Evolutionary conservation across 305 asterid genomes (phyloP), one percentile per base, ranked within the genome.

Genomic region (Lippia alba): DNA sequence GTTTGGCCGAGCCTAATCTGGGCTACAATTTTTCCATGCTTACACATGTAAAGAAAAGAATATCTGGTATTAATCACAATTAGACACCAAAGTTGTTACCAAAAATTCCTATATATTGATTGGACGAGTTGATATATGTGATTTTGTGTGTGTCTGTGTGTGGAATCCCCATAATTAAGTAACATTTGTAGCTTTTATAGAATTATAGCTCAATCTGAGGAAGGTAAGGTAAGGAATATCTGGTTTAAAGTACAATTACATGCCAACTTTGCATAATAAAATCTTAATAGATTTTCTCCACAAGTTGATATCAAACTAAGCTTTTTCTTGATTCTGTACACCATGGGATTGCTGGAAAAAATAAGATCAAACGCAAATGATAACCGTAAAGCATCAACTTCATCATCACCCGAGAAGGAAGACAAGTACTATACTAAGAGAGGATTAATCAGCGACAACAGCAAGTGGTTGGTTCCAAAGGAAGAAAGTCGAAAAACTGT

Each of bases 401-500:
- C 84, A 41, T 74, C 82, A 3, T 86, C 91, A 5, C 86, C 89
- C 0, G 91, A 84, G 83, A 86, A 86, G 74, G 91, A 86, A 78
- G 91, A 86, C 59, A 78, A 89, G 73, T 84, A 83, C 62, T 84
- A 81, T 40, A 81, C 89, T 1, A 86, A 86, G 2, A 76, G 91
- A 63, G 86, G 88, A 14, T 80, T 75, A 66, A 66, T 83, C 3
- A 89, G 84, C 30, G 94, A 85, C 53, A 73, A 78, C 45, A 58
- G 74, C 75, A 82, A 71, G 65, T 64, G 63, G 6, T 75, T 76
- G 60, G 83, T 78, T 61, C 14, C 73, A 6, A 79, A 73, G 69
- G 92, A 86, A 67, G 91, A 81, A 6, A 79, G 33, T 56, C 86
- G 71, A 71, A 88, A 83, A 83, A 5, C 79, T 51, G 88, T 85